A percentile compares a stretch with the other conserved stretches of the same genome.
Conservation (phyloP, 805 yeast species). For the Candida xyloterini region DNA sequence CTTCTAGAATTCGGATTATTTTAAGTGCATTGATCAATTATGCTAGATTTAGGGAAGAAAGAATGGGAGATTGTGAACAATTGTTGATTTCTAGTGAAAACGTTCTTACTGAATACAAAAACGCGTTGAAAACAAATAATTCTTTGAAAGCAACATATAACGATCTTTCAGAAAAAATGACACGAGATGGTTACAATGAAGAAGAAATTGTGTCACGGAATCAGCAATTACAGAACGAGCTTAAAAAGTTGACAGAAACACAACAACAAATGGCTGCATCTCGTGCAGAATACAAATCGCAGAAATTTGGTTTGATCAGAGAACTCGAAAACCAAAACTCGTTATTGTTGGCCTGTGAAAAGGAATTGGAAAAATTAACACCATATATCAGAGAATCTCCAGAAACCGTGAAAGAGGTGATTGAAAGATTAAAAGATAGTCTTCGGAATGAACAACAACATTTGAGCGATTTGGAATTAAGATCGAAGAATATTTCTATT, state of each 20-base stretch:
- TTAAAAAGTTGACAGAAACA: conserved; percentile 54
- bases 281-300: conserved; percentile 60
- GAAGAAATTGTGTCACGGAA: conserved; percentile 49
- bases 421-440: conserved; percentile 48
- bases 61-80: conserved; percentile 65
- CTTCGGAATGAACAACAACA: conserved; percentile 39
- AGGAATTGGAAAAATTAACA: conserved; percentile 57
- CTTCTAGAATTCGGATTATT: conserved; percentile 57
- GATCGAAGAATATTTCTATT: conserved; percentile 47
- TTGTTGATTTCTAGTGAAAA: conserved; percentile 54
- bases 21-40: conserved; percentile 82
- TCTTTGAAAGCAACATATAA: conserved; percentile 32
- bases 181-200: conserved; percentile 33
- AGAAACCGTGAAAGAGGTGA: conserved; percentile 48
- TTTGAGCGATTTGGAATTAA: conserved; percentile 41
- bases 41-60: conserved; percentile 79
- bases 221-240: conserved; percentile 54
- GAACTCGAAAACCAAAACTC: conserved; percentile 61
- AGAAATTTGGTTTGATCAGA: conserved; percentile 55
- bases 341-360: conserved; percentile 51
- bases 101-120: conserved; percentile 43
- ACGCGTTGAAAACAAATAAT: conserved; percentile 40
- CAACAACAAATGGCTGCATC: conserved; percentile 64
- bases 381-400: conserved; percentile 62
- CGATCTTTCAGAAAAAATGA: conserved; percentile 17